Percentiles rank a stretch among this genome's conserved stretches.
These are phyloP conservation scores for Lichtheimia hyalospora DNA, from an alignment of 371 early-diverging fungal species.

Conservation along the genomic window DNA sequence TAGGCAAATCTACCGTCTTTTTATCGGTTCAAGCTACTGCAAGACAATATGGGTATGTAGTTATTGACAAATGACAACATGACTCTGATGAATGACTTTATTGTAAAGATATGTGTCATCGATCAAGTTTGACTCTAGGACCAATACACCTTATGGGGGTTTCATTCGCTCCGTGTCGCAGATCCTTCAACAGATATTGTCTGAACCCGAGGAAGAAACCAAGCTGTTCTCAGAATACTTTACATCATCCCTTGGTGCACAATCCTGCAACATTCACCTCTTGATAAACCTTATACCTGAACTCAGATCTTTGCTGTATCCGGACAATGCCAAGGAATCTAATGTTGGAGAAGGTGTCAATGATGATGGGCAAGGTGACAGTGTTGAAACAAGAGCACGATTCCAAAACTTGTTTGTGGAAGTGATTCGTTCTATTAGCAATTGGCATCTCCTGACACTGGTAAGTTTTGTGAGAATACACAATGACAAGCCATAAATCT, in stretches of 20 bases:
- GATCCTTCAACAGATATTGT: constrained; percentile 42
- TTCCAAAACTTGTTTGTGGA: constrained; percentile 44
- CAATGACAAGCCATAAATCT: background rate
- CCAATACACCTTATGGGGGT: constrained; percentile 38
- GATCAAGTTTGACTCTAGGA: constrained; percentile 41
- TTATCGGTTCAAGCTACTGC: constrained; percentile 36
- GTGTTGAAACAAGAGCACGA: constrained; percentile 37
- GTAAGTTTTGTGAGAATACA: constrained; percentile 16
- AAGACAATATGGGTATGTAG: constrained; percentile 35
- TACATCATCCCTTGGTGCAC: constrained; percentile 24
- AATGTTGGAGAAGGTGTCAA: background rate
- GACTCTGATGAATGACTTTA: no score
- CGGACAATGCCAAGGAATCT: background rate
- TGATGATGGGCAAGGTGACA: constrained; percentile 24
- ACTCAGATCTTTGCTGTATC: constrained; percentile 29
- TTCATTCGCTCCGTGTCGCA: constrained; percentile 42
- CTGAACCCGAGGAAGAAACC: constrained; percentile 44
- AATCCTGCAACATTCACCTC: constrained; percentile 33
- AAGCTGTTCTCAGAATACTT: constrained; percentile 32
- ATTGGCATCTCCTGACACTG: constrained; percentile 43
- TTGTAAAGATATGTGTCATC: constrained; percentile 32
- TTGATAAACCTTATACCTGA: constrained; percentile 42
- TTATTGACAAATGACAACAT: background rate
- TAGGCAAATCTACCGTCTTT: constrained; percentile 43
- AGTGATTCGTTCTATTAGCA: constrained; percentile 37